These are phyloP conservation scores for Claviceps monticola DNA, from an alignment of 2,329 filamentous ascomycete genomes.

Conservation along the genomic window DNA sequence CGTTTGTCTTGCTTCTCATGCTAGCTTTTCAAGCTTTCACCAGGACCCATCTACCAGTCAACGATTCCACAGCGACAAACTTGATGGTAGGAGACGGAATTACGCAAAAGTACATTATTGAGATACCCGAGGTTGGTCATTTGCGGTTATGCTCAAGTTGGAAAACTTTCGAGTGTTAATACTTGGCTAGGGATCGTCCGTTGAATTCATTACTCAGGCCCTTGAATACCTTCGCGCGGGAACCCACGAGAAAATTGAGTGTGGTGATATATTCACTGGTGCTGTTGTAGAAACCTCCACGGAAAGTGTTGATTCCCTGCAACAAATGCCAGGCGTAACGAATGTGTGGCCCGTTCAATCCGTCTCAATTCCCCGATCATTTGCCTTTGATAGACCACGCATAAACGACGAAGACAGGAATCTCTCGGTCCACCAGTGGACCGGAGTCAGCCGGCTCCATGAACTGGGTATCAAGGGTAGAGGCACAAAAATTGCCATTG, in stretches of 20 bases:
- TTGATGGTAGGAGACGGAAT: slow-evolving; percentile 2
- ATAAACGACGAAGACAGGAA: slow-evolving; percentile 19
- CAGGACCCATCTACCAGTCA: background rate
- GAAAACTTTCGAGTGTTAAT: background rate
- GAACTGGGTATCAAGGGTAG: slow-evolving; percentile 22
- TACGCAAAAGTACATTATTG: slow-evolving; percentile 14
- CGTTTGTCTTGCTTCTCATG: background rate
- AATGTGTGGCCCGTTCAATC: slow-evolving; percentile 23
- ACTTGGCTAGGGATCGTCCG: slow-evolving; percentile 5
- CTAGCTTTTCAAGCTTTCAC: background rate
- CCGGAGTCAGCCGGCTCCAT: slow-evolving; percentile 25
- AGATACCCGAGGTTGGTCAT: slow-evolving; percentile 8
- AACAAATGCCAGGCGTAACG: slow-evolving; percentile 18
- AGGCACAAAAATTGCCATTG: slow-evolving; percentile 24
- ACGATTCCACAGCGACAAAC: background rate
- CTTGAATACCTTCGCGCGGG: slow-evolving; percentile 6
- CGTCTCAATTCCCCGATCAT: slow-evolving; percentile 8
- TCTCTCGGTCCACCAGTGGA: slow-evolving; percentile 14
- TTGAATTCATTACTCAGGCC: slow-evolving; percentile 11
- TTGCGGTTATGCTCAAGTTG: background rate
- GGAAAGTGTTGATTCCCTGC: slow-evolving; percentile 20
- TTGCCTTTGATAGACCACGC: background rate
- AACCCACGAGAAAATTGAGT: slow-evolving; percentile 18
- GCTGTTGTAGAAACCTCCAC: slow-evolving; percentile 18
- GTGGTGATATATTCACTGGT: slow-evolving; percentile 22